Evolutionary conservation across 2,329 filamentous ascomycete genomes (phyloP).

Genomic region (Aspergillus viridinutans): DNA sequence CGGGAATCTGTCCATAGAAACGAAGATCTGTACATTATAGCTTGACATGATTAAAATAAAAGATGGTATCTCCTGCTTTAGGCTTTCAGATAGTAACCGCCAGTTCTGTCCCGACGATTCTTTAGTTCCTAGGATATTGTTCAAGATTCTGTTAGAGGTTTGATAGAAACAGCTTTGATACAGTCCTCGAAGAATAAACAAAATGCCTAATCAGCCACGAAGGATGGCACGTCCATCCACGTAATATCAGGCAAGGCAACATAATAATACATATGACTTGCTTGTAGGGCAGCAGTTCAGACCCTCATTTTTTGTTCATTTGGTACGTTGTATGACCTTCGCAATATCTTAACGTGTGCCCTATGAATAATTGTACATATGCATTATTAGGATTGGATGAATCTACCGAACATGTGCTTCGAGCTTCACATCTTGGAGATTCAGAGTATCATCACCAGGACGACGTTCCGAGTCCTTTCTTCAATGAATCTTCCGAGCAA

Average conservation of each 20-base stretch:
- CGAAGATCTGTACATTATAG: not conserved
- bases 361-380: not conserved
- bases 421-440: conserved; percentile 20
- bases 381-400: not conserved
- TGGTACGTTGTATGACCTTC: not conserved
- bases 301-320: too few relatives aligned
- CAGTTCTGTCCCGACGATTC: not conserved
- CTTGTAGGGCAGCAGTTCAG: too few relatives aligned
- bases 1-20: not conserved
- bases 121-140: not conserved
- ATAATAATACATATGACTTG: too few relatives aligned
- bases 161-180: not conserved
- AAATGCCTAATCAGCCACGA: too few relatives aligned
- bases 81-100: not conserved
- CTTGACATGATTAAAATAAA: not conserved
- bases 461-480: conserved; percentile 22
- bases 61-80: not conserved
- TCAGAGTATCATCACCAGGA: conserved; percentile 24
- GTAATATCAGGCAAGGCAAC: too few relatives aligned
- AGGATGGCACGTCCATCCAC: too few relatives aligned
- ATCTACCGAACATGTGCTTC: conserved; percentile 4
- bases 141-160: not conserved
- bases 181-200: not conserved
- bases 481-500: not conserved
- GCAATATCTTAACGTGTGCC: not conserved